These are phyloP conservation scores for Tetrahymena elliotti DNA, from an alignment of 73 alveolate species.

Conservation along the genomic window DNA sequence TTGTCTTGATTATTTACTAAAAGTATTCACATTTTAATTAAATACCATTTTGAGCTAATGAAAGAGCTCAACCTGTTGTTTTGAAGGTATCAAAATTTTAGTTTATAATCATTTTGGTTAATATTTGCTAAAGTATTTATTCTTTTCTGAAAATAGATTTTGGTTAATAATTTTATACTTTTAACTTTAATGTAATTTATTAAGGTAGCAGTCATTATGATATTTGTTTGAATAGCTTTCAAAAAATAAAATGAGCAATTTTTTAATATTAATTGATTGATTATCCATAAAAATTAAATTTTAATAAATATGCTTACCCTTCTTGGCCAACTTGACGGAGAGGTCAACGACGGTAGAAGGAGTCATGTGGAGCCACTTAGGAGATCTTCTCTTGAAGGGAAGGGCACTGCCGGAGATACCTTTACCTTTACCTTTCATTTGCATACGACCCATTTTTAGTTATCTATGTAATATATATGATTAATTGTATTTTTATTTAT, in stretches of 20 bases:
- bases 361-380: conserved; percentile 41
- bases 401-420: conserved; percentile 50
- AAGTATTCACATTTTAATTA: neutral
- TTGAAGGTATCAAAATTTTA: neutral
- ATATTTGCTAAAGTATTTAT: neutral
- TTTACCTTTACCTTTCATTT: conserved; percentile 44
- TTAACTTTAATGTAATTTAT: neutral
- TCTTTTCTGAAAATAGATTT: neutral
- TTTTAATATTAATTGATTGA: neutral
- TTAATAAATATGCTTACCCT: conserved; percentile 11
- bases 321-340: conserved; percentile 36
- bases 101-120: neutral
- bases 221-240: neutral
- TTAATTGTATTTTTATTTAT: neutral
- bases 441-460: conserved; percentile 44
- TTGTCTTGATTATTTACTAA: neutral
- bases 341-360: conserved; percentile 32
- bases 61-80: neutral
- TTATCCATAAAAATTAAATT: neutral
- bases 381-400: conserved; percentile 46
- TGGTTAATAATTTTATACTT: neutral
- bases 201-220: neutral
- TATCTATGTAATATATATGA: neutral
- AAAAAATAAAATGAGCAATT: neutral
- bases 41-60: neutral